phyloP scores from a whole-genome alignment of 2,329 filamentous ascomycete species.

The Polytolypa hystricis region DNA sequence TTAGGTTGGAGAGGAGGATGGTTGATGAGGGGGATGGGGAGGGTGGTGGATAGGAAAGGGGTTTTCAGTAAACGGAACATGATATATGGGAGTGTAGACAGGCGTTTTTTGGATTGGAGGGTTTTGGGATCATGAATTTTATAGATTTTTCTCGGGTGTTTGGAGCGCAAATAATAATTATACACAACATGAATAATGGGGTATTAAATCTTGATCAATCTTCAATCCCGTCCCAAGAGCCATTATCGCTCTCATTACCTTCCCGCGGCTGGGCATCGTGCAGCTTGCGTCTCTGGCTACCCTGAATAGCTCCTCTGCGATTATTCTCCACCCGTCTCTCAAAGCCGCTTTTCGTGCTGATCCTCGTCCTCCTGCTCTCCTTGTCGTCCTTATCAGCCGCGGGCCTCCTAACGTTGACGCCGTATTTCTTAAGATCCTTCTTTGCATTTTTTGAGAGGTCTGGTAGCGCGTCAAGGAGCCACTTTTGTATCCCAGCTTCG shows the following conservation, averaged over 20 bases:
- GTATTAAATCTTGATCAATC: conserved; percentile 17
- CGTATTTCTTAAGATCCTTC: conserved; percentile 68
- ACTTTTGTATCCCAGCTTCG: conserved; percentile 58
- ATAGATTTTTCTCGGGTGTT: conserved; percentile 5
- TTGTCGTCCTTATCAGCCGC: conserved; percentile 29
- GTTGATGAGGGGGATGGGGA: conserved; percentile 7
- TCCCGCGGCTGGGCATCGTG: conserved; percentile 9
- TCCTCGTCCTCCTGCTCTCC: conserved; percentile 47
- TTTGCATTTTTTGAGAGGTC: conserved; percentile 73
- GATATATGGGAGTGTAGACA: neutral
- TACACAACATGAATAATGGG: neutral
- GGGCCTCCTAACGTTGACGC: conserved; percentile 60
- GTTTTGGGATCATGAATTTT: neutral
- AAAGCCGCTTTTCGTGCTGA: conserved; percentile 52
- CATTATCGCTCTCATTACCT: conserved; percentile 19
- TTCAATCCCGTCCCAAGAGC: conserved; percentile 30
- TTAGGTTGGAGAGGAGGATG: conserved; percentile 16
- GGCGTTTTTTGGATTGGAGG: neutral
- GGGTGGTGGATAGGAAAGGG: neutral
- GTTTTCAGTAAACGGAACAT: conserved; percentile 8
- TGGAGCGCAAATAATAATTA: conserved; percentile 4
- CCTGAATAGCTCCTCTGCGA: conserved; percentile 34
- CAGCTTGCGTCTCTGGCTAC: conserved; percentile 27
- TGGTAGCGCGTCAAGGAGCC: conserved; percentile 80
- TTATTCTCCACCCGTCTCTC: conserved; percentile 37